These are phyloP conservation scores for Camelina neglecta DNA, from an alignment of 345 rosid species.

Conservation along the genomic window DNA sequence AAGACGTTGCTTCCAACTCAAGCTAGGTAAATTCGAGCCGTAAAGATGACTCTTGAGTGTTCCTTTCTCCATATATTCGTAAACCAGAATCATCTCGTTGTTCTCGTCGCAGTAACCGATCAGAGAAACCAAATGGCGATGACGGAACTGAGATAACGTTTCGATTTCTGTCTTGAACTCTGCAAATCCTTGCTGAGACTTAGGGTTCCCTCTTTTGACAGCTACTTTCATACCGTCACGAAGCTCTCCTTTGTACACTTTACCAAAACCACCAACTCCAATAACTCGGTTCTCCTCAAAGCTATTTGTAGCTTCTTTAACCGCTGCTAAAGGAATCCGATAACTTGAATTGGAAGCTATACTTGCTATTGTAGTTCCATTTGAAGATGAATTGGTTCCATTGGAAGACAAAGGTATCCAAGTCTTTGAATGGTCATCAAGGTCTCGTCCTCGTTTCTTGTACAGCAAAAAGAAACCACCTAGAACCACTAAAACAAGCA, in stretches of 20 bases:
- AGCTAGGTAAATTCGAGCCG: slow-evolving; percentile 60
- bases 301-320: slow-evolving; percentile 75
- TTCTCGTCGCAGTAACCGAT: slow-evolving; percentile 84
- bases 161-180: slow-evolving; percentile 84
- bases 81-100: slow-evolving; percentile 78
- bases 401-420: slow-evolving; percentile 65
- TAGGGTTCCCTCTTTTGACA: slow-evolving; percentile 74
- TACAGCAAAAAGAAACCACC: slow-evolving; percentile 50
- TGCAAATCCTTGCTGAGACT: slow-evolving; percentile 77
- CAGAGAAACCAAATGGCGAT: slow-evolving; percentile 78
- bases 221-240: slow-evolving; percentile 70
- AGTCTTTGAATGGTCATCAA: slow-evolving; percentile 58
- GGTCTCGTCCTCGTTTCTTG: slow-evolving; percentile 45
- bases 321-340: slow-evolving; percentile 56
- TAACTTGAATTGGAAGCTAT: slow-evolving; percentile 53
- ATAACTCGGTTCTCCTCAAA: slow-evolving; percentile 70
- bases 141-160: slow-evolving; percentile 82
- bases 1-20: slow-evolving; percentile 71
- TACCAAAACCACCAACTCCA: slow-evolving; percentile 86
- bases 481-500: slow-evolving; percentile 45
- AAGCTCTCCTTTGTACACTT: slow-evolving; percentile 70
- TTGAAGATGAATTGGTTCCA: slow-evolving; percentile 62
- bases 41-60: slow-evolving; percentile 73
- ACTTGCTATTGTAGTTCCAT: slow-evolving; percentile 60
- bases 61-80: slow-evolving; percentile 83